Percentiles rank a stretch among this genome's conserved stretches.
Evolutionary conservation across 441 rosid genomes (phyloP).

Genomic region (Sinapis alba): DNA sequence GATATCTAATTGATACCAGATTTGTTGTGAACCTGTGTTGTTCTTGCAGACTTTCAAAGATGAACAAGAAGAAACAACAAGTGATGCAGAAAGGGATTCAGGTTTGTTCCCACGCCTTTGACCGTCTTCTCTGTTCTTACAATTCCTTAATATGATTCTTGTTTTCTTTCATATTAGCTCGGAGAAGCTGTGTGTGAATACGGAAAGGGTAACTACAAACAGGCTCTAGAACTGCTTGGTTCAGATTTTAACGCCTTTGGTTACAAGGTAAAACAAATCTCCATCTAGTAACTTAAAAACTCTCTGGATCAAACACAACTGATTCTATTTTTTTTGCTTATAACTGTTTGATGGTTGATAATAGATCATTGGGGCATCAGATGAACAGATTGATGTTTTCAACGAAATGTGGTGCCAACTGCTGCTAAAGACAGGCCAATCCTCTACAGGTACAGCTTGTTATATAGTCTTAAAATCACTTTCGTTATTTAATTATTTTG

Average conservation of each 20-base stretch:
- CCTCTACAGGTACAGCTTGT: conserved; percentile 50
- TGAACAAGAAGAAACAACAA: conserved; percentile 78
- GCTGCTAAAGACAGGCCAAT: conserved; percentile 67
- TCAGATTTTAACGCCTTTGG: conserved; percentile 62
- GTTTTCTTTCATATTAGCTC: background rate
- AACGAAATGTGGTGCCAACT: conserved; percentile 76
- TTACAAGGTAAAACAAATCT: conserved; percentile 56
- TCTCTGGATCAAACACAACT: background rate
- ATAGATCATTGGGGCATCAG: conserved; percentile 81
- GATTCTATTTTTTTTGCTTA: background rate
- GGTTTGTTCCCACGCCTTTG: conserved; percentile 44
- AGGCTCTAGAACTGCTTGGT: conserved; percentile 63
- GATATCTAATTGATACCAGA: background rate
- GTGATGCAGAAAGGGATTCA: conserved; percentile 63
- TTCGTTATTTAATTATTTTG: background rate
- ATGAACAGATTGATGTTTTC: conserved; percentile 86
- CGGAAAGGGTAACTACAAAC: conserved; percentile 53
- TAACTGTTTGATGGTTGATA: conserved; percentile 6
- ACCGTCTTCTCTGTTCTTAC: background rate
- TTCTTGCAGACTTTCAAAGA: conserved; percentile 41
- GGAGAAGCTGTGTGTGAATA: conserved; percentile 63
- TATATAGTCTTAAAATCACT: conserved; percentile 3
- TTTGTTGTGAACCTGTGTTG: background rate
- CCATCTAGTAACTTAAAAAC: background rate
- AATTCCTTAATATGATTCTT: background rate